phyloP scores from a whole-genome alignment of 148 eudicot genomes.

The Spergularia marina region DNA sequence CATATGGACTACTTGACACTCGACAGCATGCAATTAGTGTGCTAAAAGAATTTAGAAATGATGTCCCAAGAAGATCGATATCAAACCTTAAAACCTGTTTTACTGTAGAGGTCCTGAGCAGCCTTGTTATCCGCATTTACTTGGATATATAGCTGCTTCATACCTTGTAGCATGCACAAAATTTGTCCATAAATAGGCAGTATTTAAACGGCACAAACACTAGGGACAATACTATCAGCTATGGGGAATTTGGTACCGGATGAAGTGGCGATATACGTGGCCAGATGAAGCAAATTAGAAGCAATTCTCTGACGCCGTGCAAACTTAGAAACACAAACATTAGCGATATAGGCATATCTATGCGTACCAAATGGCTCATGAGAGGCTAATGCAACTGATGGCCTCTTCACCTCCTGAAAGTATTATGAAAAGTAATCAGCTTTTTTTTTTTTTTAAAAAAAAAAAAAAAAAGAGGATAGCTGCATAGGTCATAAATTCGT shows the following conservation, averaged over 20 bases:
- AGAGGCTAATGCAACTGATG: conserved; percentile 43
- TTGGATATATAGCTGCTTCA: conserved; percentile 72
- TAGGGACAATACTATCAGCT: not conserved
- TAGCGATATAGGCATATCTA: conserved; percentile 71
- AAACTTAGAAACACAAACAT: conserved; percentile 69
- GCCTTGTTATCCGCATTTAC: conserved; percentile 70
- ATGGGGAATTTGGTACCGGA: conserved; percentile 40
- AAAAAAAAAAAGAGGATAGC: not conserved
- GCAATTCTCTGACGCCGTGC: conserved; percentile 73
- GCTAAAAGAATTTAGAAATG: not conserved
- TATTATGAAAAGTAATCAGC: not conserved
- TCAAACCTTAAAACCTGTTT: conserved; percentile 65
- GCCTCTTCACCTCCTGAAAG: conserved; percentile 47
- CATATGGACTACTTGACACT: not conserved
- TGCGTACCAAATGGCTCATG: conserved; percentile 54
- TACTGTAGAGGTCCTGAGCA: conserved; percentile 65
- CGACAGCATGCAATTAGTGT: not conserved
- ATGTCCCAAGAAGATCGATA: not conserved
- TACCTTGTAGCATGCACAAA: conserved; percentile 34
- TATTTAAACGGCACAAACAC: not conserved
- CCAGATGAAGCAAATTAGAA: conserved; percentile 62
- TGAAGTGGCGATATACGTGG: conserved; percentile 46
- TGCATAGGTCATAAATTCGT: conserved; percentile 7
- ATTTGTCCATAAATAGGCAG: not conserved
- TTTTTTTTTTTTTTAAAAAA: too few species aligned